phyloP scores from a whole-genome alignment of 225 moss, liverwort and hornwort genomes.

The Rhytidiadelphus loreus region DNA sequence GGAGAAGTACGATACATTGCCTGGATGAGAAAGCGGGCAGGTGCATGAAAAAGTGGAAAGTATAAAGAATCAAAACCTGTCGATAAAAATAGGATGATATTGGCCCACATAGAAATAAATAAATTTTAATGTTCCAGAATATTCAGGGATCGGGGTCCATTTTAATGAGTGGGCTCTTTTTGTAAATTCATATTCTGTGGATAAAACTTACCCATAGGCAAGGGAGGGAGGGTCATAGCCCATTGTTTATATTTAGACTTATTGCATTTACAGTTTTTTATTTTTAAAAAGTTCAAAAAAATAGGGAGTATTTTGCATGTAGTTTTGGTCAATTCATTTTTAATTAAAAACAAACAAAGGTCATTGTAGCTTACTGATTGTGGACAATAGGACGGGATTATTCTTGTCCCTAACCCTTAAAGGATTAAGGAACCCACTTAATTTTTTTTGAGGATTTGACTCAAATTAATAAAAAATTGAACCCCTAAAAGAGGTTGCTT shows the following conservation, averaged over 20 bases:
- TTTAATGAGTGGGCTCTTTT: neutral
- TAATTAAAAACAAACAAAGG: too few species aligned
- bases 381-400: rapidly evolving
- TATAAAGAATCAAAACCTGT: neutral
- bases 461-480: too few species aligned
- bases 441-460: too few species aligned
- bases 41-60: neutral
- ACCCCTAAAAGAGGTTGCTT: too few species aligned
- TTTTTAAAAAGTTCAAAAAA: rapidly evolving
- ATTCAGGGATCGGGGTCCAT: neutral
- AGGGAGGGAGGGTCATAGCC: neutral
- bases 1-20: neutral
- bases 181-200: neutral
- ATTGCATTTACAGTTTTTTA: neutral
- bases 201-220: too few species aligned
- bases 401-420: neutral
- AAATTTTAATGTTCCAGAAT: neutral
- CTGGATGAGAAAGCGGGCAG: neutral
- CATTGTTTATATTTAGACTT: too few species aligned
- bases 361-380: too few species aligned
- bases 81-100: neutral
- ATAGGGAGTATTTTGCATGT: neutral
- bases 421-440: too few species aligned
- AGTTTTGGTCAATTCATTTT: too few species aligned
- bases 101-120: neutral